Base-by-base conservation (phyloP, 2,329 filamentous ascomycete species). In the Colletotrichum gigasporum region DNA sequence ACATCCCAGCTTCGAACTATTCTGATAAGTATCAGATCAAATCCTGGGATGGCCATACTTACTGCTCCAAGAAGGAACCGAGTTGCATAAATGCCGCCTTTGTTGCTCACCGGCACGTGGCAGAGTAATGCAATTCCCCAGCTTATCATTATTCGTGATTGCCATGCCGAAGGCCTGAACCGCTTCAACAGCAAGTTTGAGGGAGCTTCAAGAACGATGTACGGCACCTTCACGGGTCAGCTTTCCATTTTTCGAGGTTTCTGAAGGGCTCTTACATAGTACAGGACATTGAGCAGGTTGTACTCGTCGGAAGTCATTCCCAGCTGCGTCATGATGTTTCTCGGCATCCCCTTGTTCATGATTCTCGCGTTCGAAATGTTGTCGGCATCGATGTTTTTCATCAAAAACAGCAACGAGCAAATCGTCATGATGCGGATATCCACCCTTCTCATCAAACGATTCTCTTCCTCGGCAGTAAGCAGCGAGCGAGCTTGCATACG, bases 291-390 rank as follows among this genome's bases (percentile, higher is more conserved):
- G 16, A 81, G 70, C 9, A 80, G 59, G 26, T 76, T 77, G 68
- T 79, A 81, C 65, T 79, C 69, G 62, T 81, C 75, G 0, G 76
- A 76, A 1, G 76, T 78, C 68, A 82, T 72, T 2, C 68, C 63
- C 2, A 81, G 71, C 67, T 81, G 73, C 5, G 71, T 77, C 73
- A 82, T 72, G 51, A 82, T 81, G 57, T 82, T 81, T 1, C 69
- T 67, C 5, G 71, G 55, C 5, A 78, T 80, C 6, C 78, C 79
- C 39, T 68, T 72, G 52, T 81, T 78, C 79, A 81, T 82, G 34
- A 80, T 80, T 9, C 79, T 72, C 16, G 50, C 57, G 22, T 61
- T 81, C 2, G 78, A 77, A 12, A 80, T 74, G 67, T 80, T 80
- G 55, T 76, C 72, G 7, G 71, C 68, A 48, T 80, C 78, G 3